phyloP scores from a whole-genome alignment of 139 green algal genomes.

The Ettlia oleoabundans region DNA sequence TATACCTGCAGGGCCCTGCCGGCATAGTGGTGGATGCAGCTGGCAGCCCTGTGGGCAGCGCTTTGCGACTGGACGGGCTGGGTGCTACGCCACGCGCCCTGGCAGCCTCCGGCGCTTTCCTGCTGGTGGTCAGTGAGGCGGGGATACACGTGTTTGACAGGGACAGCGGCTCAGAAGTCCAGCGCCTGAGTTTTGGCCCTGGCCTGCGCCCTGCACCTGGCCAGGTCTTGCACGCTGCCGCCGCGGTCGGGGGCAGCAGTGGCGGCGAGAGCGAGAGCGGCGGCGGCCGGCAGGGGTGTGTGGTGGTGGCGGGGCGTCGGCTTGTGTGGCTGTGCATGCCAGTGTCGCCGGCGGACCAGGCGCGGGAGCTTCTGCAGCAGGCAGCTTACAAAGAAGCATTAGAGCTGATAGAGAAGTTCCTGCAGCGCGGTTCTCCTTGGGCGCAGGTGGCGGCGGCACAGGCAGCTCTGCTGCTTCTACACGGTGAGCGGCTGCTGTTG shows the following conservation, averaged over 20 bases:
- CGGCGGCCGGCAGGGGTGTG: constrained; percentile 10
- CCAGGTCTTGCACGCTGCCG: background rate
- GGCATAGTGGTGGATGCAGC: constrained; percentile 46
- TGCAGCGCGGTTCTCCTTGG: constrained; percentile 49
- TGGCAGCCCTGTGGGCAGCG: constrained; percentile 40
- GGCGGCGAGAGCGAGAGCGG: background rate
- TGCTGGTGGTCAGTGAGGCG: constrained; percentile 46
- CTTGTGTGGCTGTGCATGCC: constrained; percentile 64
- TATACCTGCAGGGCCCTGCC: constrained; percentile 53
- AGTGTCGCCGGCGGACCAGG: constrained; percentile 70
- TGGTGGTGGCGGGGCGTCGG: constrained; percentile 45
- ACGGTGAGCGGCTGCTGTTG: constrained; percentile 29
- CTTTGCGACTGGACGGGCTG: constrained; percentile 47
- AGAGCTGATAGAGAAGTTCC: constrained; percentile 36
- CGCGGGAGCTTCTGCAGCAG: constrained; percentile 64
- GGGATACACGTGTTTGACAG: constrained; percentile 49
- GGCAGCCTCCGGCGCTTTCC: constrained; percentile 40
- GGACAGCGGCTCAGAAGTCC: constrained; percentile 36
- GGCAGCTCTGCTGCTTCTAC: constrained; percentile 70
- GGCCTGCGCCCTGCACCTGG: constrained; percentile 20
- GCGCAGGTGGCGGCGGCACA: constrained; percentile 63
- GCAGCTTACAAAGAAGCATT: constrained; percentile 55
- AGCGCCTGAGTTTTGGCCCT: constrained; percentile 41
- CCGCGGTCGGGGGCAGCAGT: background rate
- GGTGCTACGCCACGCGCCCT: constrained; percentile 38